phyloP scores from a whole-genome alignment of 2,329 filamentous ascomycete species.

The Neopestalotiopsis clavispora region DNA sequence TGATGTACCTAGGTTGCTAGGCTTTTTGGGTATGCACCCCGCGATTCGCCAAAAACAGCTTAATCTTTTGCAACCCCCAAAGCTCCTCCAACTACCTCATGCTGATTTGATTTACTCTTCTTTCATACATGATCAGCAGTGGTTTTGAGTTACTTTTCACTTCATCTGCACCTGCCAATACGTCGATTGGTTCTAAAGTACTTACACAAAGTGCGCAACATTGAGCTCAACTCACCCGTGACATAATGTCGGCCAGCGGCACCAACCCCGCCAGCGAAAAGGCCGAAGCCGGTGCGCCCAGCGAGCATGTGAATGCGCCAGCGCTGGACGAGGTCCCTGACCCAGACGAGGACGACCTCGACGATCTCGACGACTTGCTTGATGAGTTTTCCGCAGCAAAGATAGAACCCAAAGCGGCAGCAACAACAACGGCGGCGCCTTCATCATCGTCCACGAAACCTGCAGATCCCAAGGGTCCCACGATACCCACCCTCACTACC shows the following conservation, averaged over 20 bases:
- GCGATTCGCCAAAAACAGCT: constrained; percentile 5
- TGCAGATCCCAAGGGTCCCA: constrained; percentile 18
- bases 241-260: constrained; percentile 7
- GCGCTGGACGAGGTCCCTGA: constrained; percentile 71
- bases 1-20: neutral
- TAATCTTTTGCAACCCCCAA: neutral
- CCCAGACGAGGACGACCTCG: constrained; percentile 89
- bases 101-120: neutral
- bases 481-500: constrained; percentile 24
- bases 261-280: constrained; percentile 9
- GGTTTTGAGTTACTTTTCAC: neutral
- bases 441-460: constrained; percentile 1
- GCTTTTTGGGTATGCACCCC: constrained; percentile 7
- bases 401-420: constrained; percentile 50
- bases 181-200: neutral
- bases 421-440: constrained; percentile 22
- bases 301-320: constrained; percentile 30
- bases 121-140: neutral
- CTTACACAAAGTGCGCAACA: neutral
- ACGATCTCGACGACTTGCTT: constrained; percentile 94
- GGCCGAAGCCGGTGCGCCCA: constrained; percentile 21
- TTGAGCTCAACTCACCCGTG: neutral
- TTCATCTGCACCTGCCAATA: neutral
- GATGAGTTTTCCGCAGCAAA: constrained; percentile 82
- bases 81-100: neutral